These are phyloP conservation scores for Calamus simplicifolius DNA, from an alignment of 176 grass and related monocot species.

Conservation along the genomic window DNA sequence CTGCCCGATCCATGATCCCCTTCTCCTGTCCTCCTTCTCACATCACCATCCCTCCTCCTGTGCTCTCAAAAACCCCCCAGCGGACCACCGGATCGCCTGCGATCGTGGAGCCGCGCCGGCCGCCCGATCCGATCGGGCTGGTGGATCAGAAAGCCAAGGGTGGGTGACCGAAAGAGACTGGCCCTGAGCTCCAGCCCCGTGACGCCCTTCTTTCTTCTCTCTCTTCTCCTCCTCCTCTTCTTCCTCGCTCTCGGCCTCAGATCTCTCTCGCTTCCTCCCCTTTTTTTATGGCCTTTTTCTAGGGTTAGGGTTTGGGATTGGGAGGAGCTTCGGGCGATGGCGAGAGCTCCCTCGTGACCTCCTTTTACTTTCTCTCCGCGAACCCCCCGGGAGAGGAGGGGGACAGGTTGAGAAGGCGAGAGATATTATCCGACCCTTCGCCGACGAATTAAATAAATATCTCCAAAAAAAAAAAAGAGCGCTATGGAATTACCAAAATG, in stretches of 20 bases:
- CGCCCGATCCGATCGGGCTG: background rate
- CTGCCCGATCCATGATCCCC: conserved; percentile 56
- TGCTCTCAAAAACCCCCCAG: background rate
- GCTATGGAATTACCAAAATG: conserved; percentile 11
- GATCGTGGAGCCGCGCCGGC: conserved; percentile 1
- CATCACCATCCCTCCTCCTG: background rate
- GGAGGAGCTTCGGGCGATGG: conserved; percentile 7
- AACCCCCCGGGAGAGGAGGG: conserved; percentile 5
- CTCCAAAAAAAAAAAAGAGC: conserved; percentile 11
- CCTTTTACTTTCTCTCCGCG: conserved; percentile 21
- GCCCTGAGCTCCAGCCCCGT: background rate
- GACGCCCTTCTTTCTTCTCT: background rate
- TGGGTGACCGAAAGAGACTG: conserved; percentile 1
- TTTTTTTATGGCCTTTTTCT: background rate
- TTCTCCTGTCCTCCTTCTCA: background rate
- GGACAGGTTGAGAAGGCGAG: background rate
- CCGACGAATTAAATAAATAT: conserved; percentile 21
- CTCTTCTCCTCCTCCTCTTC: background rate
- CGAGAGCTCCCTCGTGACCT: conserved; percentile 25
- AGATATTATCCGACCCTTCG: conserved; percentile 17
- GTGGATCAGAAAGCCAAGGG: background rate
- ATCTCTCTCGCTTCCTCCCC: conserved; percentile 3
- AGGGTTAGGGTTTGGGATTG: conserved; percentile 1
- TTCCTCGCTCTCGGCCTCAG: conserved; percentile 7
- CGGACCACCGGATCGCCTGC: background rate